These are phyloP conservation scores for Verticillium albo-atrum DNA, from an alignment of 2,329 filamentous ascomycete species.

Conservation along the genomic window DNA sequence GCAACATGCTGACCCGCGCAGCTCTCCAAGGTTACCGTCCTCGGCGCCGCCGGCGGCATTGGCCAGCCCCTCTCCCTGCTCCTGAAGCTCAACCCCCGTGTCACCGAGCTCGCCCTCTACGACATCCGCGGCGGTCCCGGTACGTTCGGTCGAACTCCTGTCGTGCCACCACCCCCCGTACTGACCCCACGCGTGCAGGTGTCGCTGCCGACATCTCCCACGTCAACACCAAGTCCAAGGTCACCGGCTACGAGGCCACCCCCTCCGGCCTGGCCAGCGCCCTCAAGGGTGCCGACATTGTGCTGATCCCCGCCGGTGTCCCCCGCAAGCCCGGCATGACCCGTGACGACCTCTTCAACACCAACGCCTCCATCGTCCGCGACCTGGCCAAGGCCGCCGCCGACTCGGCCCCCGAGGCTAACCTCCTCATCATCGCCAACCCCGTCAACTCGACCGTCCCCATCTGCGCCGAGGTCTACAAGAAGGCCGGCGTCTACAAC, in stretches of 20 bases:
- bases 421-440: slow-evolving; percentile 97
- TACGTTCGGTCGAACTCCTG: slow-evolving; percentile 48
- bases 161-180: slow-evolving; percentile 1
- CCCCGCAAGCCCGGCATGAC: slow-evolving; percentile 99
- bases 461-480: slow-evolving; percentile 96
- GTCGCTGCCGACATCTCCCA: slow-evolving; percentile 97
- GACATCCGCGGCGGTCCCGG: slow-evolving; percentile 93
- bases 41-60: slow-evolving; percentile 96
- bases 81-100: slow-evolving; percentile 96
- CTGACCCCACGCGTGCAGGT: slow-evolving; percentile 49
- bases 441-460: slow-evolving; percentile 99
- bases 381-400: slow-evolving; percentile 95
- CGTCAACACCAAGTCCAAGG: slow-evolving; percentile 97
- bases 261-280: slow-evolving; percentile 70
- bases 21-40: slow-evolving; percentile 96
- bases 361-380: slow-evolving; percentile 98
- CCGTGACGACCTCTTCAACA: slow-evolving; percentile 99
- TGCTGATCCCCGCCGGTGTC: slow-evolving; percentile 97
- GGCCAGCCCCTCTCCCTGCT: slow-evolving; percentile 96
- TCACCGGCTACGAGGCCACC: slow-evolving; percentile 82
- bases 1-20: slow-evolving; percentile 29
- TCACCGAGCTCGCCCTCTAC: slow-evolving; percentile 92
- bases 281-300: slow-evolving; percentile 85
- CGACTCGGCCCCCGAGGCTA: slow-evolving; percentile 83
- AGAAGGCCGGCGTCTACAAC: slow-evolving; percentile 93